Base-by-base conservation (phyloP, 192 early-diverging fungal genomes). In the Thamnidium elegans region DNA sequence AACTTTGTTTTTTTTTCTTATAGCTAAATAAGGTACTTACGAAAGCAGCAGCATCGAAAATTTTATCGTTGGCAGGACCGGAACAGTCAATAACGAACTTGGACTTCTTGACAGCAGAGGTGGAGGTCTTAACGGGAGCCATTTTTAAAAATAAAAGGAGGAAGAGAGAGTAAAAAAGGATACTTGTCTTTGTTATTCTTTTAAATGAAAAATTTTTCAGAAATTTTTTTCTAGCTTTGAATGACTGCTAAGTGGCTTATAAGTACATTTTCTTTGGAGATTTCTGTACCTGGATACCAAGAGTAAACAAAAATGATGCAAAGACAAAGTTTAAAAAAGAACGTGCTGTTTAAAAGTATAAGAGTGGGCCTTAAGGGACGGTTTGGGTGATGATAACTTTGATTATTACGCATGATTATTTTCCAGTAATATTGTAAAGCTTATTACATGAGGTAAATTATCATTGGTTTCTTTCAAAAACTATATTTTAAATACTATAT, bases 41-140 rank as follows among this genome's bases (percentile, higher is more conserved):
- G 79, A 96, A 99, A 69, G 90, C 90, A 77, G 94, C 92, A 66
- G 85, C 84, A 87, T 99, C 95, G 80, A 99, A 91, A 84, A 99
- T 96, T 82, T 88, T 89, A 84, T 99, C 97, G 63, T 74, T 78
- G 76, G 91, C 95, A 69, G 97, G 95, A 55, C 81, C 86, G 63
- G 95, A 93, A 82, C 87, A 88, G 81, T 98, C 95, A 71, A 99
- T 88, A 74, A 89, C 89, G 84, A 88, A 96, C 82, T 92, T 95
- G 52, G 70, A 66, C 55, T 72, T 72, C 70, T 72, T 72, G 50
- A 32, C 50, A 62, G 60, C 59, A 62, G 65, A 23, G 26, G 54
- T 39, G 20, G 58, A 32, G 47, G 70, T 42, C 65, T 72, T 72
- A 44, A 55, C 42, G 61, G 65, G 60, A 58, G 65, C 65, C 70